These are phyloP conservation scores for Trichaptum fuscoviolaceum DNA, from an alignment of 768 basidiomycete species.

Conservation along the genomic window DNA sequence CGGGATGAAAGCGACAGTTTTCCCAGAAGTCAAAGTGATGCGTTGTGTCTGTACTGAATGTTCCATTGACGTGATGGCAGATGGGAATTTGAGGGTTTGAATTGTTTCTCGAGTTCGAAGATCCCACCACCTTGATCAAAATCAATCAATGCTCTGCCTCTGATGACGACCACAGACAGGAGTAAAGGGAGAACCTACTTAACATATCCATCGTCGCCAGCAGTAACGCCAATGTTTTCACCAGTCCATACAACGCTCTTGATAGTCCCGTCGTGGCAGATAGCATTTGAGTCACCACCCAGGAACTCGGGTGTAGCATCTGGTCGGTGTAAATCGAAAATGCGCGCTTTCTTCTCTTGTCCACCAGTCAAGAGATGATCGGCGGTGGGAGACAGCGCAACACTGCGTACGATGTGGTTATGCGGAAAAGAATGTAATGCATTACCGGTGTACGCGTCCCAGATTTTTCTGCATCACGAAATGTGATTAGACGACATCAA, in stretches of 20 bases:
- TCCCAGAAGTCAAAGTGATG: slow-evolving; percentile 86
- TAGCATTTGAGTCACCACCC: slow-evolving; percentile 45
- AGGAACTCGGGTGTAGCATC: slow-evolving; percentile 87
- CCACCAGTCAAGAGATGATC: slow-evolving; percentile 83
- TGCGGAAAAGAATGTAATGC: slow-evolving; percentile 93
- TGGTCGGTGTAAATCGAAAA: slow-evolving; percentile 84
- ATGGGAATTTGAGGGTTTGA: slow-evolving; percentile 65
- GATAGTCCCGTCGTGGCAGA: slow-evolving; percentile 83
- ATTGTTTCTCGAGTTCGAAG: slow-evolving; percentile 70
- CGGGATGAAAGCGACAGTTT: slow-evolving; percentile 88
- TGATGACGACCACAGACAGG: background rate
- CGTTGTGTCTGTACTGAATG: slow-evolving; percentile 75
- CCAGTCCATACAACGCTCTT: slow-evolving; percentile 94
- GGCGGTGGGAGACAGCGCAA: slow-evolving; percentile 72
- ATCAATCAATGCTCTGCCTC: slow-evolving; percentile 14
- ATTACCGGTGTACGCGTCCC: slow-evolving; percentile 92
- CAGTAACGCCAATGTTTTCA: slow-evolving; percentile 80
- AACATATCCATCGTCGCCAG: slow-evolving; percentile 87
- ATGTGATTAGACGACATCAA: background rate
- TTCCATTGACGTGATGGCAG: slow-evolving; percentile 92
- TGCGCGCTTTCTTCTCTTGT: slow-evolving; percentile 94
- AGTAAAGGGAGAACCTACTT: slow-evolving; percentile 49
- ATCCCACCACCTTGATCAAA: slow-evolving; percentile 85
- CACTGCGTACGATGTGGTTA: slow-evolving; percentile 95
- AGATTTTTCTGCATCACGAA: slow-evolving; percentile 66